phyloP scores from a whole-genome alignment of 352 stramenopile genomes.

The Globisporangium splendens region DNA sequence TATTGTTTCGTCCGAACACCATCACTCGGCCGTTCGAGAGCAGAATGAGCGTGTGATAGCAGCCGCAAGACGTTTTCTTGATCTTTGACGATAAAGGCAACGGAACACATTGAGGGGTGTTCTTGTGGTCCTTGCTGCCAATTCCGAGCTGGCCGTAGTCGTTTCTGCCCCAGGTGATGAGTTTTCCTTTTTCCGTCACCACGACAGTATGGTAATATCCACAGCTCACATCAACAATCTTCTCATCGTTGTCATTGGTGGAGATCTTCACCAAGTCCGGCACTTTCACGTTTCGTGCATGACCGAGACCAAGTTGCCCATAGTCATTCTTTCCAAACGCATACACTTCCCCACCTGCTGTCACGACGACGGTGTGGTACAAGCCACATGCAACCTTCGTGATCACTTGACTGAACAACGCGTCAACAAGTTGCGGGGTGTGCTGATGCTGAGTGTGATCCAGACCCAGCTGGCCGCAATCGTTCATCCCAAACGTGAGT shows the following conservation, averaged over 20 bases:
- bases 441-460: conserved; percentile 85
- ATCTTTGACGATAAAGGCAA: conserved; percentile 79
- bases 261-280: conserved; percentile 64
- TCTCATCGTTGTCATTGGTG: conserved; percentile 67
- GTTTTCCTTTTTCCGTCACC: conserved; percentile 77
- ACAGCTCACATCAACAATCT: conserved; percentile 71
- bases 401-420: conserved; percentile 66
- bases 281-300: conserved; percentile 75
- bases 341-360: conserved; percentile 71
- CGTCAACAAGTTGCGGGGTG: conserved; percentile 73
- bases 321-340: conserved; percentile 88
- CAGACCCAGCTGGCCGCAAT: conserved; percentile 80
- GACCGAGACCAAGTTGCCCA: conserved; percentile 76
- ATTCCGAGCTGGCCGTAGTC: conserved; percentile 87
- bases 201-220: conserved; percentile 85
- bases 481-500: conserved; percentile 87
- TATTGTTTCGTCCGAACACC: conserved; percentile 88
- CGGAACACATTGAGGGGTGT: conserved; percentile 69
- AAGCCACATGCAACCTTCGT: conserved; percentile 72
- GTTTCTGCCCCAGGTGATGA: conserved; percentile 84
- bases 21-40: conserved; percentile 77
- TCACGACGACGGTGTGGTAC: conserved; percentile 75
- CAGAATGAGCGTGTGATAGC: conserved; percentile 81
- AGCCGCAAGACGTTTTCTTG: conserved; percentile 72
- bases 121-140: conserved; percentile 88